Evolutionary conservation across 1,284 basidiomycete genomes (phyloP).

Genomic region (Ustilago nuda): DNA sequence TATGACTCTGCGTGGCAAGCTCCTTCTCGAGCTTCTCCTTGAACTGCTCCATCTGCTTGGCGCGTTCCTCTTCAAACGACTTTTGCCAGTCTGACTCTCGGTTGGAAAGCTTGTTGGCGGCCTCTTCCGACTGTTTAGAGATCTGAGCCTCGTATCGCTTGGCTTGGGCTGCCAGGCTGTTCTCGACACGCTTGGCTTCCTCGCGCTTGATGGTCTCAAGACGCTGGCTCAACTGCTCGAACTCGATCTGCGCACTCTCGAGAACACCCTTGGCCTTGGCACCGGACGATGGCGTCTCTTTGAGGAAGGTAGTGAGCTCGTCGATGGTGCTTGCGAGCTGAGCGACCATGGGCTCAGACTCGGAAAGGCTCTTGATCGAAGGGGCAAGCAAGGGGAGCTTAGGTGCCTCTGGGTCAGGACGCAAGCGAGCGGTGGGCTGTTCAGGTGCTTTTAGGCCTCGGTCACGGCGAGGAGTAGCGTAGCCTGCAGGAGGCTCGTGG

Average conservation of each 20-base stretch:
- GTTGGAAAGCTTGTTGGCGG: constrained; percentile 83
- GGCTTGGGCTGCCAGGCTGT: constrained; percentile 73
- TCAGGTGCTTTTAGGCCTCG: constrained; percentile 61
- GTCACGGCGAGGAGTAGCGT: constrained; percentile 48
- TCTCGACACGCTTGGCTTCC: constrained; percentile 81
- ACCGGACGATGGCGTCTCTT: constrained; percentile 62
- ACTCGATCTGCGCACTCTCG: constrained; percentile 77
- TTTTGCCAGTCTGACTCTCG: constrained; percentile 89
- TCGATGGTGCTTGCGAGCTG: constrained; percentile 95
- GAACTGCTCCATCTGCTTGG: constrained; percentile 81
- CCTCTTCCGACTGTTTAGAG: constrained; percentile 83
- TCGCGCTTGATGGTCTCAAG: constrained; percentile 85
- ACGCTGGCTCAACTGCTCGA: constrained; percentile 81
- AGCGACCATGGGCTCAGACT: constrained; percentile 86
- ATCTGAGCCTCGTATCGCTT: constrained; percentile 88
- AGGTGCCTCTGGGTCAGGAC: constrained; percentile 60
- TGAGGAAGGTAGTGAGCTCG: constrained; percentile 85
- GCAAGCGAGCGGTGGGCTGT: constrained; percentile 50
- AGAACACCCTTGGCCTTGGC: constrained; percentile 75
- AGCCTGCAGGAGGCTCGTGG: constrained; percentile 60
- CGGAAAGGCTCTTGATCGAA: constrained; percentile 79
- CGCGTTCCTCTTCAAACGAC: constrained; percentile 83
- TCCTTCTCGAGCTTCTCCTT: constrained; percentile 87
- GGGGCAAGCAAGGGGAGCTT: constrained; percentile 81
- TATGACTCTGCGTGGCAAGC: constrained; percentile 86